phyloP scores from a whole-genome alignment of 2,329 filamentous ascomycete genomes.

The Trichoderma hamatum region DNA sequence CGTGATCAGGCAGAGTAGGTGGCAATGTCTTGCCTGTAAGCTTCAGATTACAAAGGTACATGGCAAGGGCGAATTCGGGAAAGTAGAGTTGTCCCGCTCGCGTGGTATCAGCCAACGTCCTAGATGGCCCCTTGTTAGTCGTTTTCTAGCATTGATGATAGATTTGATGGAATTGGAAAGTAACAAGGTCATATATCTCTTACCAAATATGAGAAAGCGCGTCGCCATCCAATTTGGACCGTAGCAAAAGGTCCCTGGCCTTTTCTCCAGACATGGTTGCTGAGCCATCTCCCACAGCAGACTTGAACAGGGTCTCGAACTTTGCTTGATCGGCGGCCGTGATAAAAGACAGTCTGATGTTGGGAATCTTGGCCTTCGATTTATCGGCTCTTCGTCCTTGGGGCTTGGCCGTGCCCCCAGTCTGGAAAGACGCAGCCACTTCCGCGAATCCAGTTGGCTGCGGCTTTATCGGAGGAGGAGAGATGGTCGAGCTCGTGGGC shows the following conservation, averaged over 20 bases:
- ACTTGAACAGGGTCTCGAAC: slow-evolving; percentile 97
- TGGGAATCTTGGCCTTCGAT: slow-evolving; percentile 78
- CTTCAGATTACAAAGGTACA: slow-evolving; percentile 97
- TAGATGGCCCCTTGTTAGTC: slow-evolving; percentile 40
- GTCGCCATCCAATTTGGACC: slow-evolving; percentile 85
- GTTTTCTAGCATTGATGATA: not conserved
- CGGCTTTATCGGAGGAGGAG: slow-evolving; percentile 64
- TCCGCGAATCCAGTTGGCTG: slow-evolving; percentile 67
- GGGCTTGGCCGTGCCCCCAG: slow-evolving; percentile 49
- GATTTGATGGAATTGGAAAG: not conserved
- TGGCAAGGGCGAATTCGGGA: slow-evolving; percentile 94
- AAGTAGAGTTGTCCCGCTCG: slow-evolving; percentile 96
- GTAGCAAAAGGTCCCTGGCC: slow-evolving; percentile 83
- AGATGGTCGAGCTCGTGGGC: slow-evolving; percentile 50
- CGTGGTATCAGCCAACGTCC: slow-evolving; percentile 92
- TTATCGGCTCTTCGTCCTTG: slow-evolving; percentile 54
- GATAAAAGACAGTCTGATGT: slow-evolving; percentile 92
- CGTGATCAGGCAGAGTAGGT: slow-evolving; percentile 72
- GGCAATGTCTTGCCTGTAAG: slow-evolving; percentile 86
- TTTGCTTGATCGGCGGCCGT: slow-evolving; percentile 93
- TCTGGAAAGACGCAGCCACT: slow-evolving; percentile 69
- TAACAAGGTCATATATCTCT: slow-evolving; percentile 31
- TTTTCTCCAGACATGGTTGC: slow-evolving; percentile 91
- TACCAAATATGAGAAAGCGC: slow-evolving; percentile 93
- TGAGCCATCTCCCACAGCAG: slow-evolving; percentile 80